These are phyloP conservation scores for Breynia disticha DNA, from an alignment of 441 rosid genomes.

Conservation along the genomic window DNA sequence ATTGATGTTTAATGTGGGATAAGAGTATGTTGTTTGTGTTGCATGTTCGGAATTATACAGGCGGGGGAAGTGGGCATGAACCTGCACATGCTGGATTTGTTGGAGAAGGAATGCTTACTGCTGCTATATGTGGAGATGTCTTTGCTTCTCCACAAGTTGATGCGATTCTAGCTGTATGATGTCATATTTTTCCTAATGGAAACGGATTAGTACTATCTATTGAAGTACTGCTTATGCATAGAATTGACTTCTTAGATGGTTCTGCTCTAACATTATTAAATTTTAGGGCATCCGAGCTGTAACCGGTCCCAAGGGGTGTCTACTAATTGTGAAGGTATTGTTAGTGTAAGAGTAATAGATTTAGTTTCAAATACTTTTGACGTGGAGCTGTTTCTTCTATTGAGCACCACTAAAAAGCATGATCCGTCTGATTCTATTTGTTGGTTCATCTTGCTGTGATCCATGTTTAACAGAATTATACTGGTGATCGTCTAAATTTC, in stretches of 20 bases:
- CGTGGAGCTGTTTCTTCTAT: background rate
- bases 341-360: background rate
- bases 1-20: too few species aligned
- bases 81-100: conserved; percentile 98
- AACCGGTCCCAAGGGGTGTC: conserved; percentile 94
- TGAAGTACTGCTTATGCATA: background rate
- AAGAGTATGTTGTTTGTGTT: background rate
- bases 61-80: conserved; percentile 99
- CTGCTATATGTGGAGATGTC: conserved; percentile 91
- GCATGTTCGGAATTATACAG: conserved; percentile 25
- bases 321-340: conserved; percentile 78
- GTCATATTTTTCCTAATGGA: conserved; percentile 4
- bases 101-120: conserved; percentile 99
- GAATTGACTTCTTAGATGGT: conserved; percentile 8
- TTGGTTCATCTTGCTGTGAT: conserved; percentile 17
- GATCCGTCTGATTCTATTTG: conserved; percentile 2
- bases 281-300: conserved; percentile 94
- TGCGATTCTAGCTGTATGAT: conserved; percentile 83
- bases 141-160: conserved; percentile 93
- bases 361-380: too few species aligned
- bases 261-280: conserved; percentile 15
- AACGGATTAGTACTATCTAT: background rate
- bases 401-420: background rate
- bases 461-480: conserved; percentile 64
- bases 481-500: conserved; percentile 93